Percentiles rank a stretch among this genome's conserved stretches.
Evolutionary conservation across 352 stramenopile species (phyloP).

Genomic region (Pythium dissimile): DNA sequence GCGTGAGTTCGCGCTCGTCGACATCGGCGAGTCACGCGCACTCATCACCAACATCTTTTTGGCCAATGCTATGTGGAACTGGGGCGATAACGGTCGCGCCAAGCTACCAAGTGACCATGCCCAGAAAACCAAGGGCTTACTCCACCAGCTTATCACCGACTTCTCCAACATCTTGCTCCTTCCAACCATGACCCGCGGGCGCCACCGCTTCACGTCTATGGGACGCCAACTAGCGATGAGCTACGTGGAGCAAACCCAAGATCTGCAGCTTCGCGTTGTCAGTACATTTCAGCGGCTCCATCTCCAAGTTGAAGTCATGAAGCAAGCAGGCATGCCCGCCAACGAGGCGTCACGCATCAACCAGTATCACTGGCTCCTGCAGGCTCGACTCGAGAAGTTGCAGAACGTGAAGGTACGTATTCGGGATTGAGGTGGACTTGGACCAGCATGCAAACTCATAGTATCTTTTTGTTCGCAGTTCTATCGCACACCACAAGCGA

Average conservation of each 20-base stretch:
- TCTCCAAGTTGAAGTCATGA: slow-evolving; percentile 75
- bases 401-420: slow-evolving; percentile 73
- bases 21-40: slow-evolving; percentile 65
- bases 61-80: slow-evolving; percentile 81
- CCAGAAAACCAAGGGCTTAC: slow-evolving; percentile 51
- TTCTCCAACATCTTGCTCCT: slow-evolving; percentile 52
- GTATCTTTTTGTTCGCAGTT: slow-evolving; percentile 31
- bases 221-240: slow-evolving; percentile 43
- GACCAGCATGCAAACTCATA: background rate
- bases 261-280: slow-evolving; percentile 54
- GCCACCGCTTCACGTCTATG: slow-evolving; percentile 60
- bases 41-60: slow-evolving; percentile 73
- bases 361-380: slow-evolving; percentile 85
- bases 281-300: slow-evolving; percentile 56
- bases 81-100: slow-evolving; percentile 56
- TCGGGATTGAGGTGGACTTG: background rate
- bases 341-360: slow-evolving; percentile 88
- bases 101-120: slow-evolving; percentile 52
- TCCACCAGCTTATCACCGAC: slow-evolving; percentile 43
- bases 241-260: slow-evolving; percentile 26
- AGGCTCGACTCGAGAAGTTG: slow-evolving; percentile 75
- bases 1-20: slow-evolving; percentile 64
- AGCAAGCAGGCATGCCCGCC: slow-evolving; percentile 55
- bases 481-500: slow-evolving; percentile 84
- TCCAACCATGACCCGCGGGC: slow-evolving; percentile 63